Base-by-base conservation (phyloP, 306 rosid genomes). In the Nissolia schottii region DNA sequence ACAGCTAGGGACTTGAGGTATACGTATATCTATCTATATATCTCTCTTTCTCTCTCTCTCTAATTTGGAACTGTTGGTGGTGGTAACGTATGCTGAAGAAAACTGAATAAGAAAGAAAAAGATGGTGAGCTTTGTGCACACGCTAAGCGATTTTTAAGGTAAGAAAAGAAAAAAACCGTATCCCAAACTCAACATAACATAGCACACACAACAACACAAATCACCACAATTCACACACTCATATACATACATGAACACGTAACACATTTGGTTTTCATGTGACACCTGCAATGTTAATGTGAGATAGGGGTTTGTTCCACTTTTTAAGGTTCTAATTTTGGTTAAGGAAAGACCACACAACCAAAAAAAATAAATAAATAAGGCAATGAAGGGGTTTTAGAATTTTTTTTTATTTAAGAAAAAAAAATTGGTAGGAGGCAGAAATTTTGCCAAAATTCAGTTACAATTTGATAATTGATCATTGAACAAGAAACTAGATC, bases 301-400 rank as follows among this genome's bases (percentile, higher is more conserved):
- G 90, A 81, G 88, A 81, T 74, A 66, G 71, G 83, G 61, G 77
- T 81, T 83, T 24, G 72, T 64, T 85, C 96, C 96, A 54, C 57
- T 10, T 86, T 83, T 88, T 86, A 50, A 71, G 85, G 48, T 78
- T 70, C 86, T 84, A 78, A 62, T 56, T 83, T 83, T 71, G 79
- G 86, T 43, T 55, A 61, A 41, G 40, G 43, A 56, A 73, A 80
- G 71, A 80, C 79, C 79, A 70, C 77, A 45, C 50, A 34, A 34
- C 6, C 40, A 34, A 34, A 7, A 49, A 79, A 37, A 67, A 15
- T 27, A 16, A 18, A 45, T n/a, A n/a, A 43, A 19, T 45, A 59
- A 57, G 14, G 12, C 10, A 37, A 38, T 13, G 8, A 54, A 71
- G 57, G 46, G 16, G 13, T 45, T 75, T 61, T 9, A 6, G 0